Base-by-base conservation (phyloP, 148 eudicot genomes). In the Camellia japonica region DNA sequence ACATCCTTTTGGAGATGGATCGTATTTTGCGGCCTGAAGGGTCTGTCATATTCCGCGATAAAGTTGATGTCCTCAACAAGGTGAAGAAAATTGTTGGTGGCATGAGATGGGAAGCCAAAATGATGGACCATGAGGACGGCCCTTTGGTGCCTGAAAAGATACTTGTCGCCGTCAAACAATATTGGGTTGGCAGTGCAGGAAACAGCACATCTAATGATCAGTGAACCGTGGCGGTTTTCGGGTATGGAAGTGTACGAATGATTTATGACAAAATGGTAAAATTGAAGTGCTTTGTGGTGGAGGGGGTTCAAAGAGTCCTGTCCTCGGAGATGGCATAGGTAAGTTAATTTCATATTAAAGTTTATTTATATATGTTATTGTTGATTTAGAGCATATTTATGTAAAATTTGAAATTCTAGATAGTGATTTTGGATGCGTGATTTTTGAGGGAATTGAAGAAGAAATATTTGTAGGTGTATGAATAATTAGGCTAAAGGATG, bases 121-220 rank as follows among this genome's bases (percentile, higher is more conserved):
- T 93, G 86, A n/a, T 86, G 70, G 97, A 93, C 84, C 97, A 93
- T 65, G 95, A 93, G 71, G 93, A 93, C n/a, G 97, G 97, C 7
- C 97, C 93, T 16, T 82, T 93, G n/a, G 92, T 91, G 38, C 91
- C 97, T 11, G 88, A 93, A 83, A 93, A 93, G 80, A 86, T 93
- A 55, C 78, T 93, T 52, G 81, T 90, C 30, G 92, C 89, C 3
- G 80, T 82, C 16, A 93, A 93, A 78, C 93, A 89, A 20, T 93
- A 93, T 30, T 93, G 97, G 97, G 90, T 88, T 51, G 86, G 81
- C 41, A 76, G 56, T 71, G 84, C 77, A 75, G 87, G 79, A 78
- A 93, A 88, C 83, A 71, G 7, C 70, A 75, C 81, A 74, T 78
- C 85, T 41, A 71, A 3, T 10, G 71, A 63, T 20, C 71, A 63